Evolutionary conservation across 371 early-diverging fungal species (phyloP), one percentile per base, ranked within the genome.

Genomic region (Circinella umbellata): DNA sequence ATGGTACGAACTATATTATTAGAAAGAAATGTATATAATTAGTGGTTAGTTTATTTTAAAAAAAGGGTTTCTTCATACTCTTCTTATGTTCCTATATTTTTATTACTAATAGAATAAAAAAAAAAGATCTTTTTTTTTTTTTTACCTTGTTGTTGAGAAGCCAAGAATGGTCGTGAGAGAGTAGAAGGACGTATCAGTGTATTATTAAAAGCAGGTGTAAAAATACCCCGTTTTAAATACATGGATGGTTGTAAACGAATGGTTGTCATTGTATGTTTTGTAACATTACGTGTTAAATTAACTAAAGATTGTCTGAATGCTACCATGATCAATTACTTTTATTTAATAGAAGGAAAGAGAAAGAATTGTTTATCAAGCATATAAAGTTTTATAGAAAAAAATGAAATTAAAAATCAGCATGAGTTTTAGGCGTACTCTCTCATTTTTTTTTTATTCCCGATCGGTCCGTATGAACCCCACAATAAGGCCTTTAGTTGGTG

Each of bases 1-100:
- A 99, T 93, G 37, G 89, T 88, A 53, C 91, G 88, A 1, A 84
- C 91, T 91, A 37, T 27, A 27, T 27, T 27, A 27, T 27, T 1
- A 11, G 39, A 17, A 42, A 11, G 1, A 17, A 37, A 42, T 42
- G 9, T 36, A 13, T 9, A 39, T 61, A 61, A 34, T 18, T 9
- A 11, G 62, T 8, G 6, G 39, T 36, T 6, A 15, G 4, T 61
- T 17, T 61, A 18, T 18, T 47, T 47, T 27, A 27, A 27, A 27
- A 27, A 27, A 27, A 27, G 27, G 27, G n/a, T n/a, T 47, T 47
- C 47, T 0, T 47, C 47, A 11, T 47, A 15, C 47, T 47, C 15
- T 47, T 47, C 15, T 47, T 47, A 27, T 27, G 27, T 27, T 27
- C 27, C 27, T 42, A 42, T 42, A 42, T 42, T 9, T 42, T 11